Evolutionary conservation across 2,329 filamentous ascomycete genomes (phyloP).

Genomic region (Ceratocystiopsis sp.): DNA sequence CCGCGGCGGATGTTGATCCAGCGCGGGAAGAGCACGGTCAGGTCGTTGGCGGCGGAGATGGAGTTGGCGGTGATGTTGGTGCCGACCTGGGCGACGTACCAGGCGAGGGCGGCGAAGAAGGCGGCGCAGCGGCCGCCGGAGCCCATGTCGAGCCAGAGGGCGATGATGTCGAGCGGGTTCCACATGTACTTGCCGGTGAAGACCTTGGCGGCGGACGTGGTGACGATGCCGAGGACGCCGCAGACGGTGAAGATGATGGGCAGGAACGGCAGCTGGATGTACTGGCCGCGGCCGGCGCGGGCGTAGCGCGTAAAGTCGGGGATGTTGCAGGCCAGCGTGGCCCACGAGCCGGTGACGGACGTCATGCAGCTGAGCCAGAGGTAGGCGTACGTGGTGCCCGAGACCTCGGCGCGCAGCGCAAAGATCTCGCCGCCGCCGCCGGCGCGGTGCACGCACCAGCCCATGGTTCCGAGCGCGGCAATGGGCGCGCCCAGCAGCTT

Average conservation of each 20-base stretch:
- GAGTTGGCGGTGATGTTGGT: conserved; percentile 40
- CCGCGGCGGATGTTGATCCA: conserved; percentile 39
- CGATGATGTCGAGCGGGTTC: conserved; percentile 30
- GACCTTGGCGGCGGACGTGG: conserved; percentile 34
- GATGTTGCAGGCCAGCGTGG: conserved; percentile 29
- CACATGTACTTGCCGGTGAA: conserved; percentile 33
- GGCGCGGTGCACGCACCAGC: conserved; percentile 43
- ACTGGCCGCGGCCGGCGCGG: conserved; percentile 19
- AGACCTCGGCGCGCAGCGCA: conserved; percentile 14
- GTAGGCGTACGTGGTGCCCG: conserved; percentile 28
- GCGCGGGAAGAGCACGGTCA: conserved; percentile 33
- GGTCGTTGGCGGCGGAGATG: conserved; percentile 35
- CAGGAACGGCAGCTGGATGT: conserved; percentile 24
- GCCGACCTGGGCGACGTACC: conserved; percentile 37
- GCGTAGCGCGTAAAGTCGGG: conserved; percentile 36
- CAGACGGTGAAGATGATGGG: conserved; percentile 30
- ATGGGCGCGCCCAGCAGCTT: conserved; percentile 35
- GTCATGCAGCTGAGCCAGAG: conserved; percentile 25
- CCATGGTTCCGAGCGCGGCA: conserved; percentile 44
- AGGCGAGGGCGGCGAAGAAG: conserved; percentile 31
- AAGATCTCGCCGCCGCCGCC: conserved; percentile 29
- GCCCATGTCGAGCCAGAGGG: conserved; percentile 25
- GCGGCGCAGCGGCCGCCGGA: conserved; percentile 24
- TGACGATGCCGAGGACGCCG: conserved; percentile 37
- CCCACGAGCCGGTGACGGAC: conserved; percentile 26